phyloP scores from a whole-genome alignment of 257 asterid species.

The Solanum tacnaense region DNA sequence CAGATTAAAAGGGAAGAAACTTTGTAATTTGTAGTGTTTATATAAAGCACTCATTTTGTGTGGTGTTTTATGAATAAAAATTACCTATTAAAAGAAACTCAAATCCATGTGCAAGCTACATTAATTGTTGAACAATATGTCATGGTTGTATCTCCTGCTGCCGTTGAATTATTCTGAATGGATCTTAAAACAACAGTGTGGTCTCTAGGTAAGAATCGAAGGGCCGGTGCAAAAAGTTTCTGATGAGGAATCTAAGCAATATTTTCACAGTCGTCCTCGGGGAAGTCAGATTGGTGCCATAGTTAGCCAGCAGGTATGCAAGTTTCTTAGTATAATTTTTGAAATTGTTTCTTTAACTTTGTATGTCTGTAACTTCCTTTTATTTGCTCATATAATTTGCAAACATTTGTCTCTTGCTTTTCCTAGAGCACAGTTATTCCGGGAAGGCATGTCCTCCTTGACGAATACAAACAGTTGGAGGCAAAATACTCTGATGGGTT shows the following conservation, averaged over 20 bases:
- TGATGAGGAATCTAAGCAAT: conserved; percentile 37
- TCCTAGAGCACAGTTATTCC: conserved; percentile 30
- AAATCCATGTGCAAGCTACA: not conserved
- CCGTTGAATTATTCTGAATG: not conserved
- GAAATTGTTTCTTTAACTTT: not conserved
- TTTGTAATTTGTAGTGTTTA: not conserved
- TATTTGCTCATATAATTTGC: not conserved
- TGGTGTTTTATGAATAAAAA: not conserved
- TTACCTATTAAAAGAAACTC: not conserved
- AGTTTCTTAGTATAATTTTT: not conserved
- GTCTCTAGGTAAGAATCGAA: conserved; percentile 38
- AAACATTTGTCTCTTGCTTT: not conserved
- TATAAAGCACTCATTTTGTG: not conserved
- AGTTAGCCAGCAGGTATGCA: conserved; percentile 30
- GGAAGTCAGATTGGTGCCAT: conserved; percentile 44
- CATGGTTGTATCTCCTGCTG: not conserved
- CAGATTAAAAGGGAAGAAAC: not conserved
- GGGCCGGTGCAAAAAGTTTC: conserved; percentile 42
- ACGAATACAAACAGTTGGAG: conserved; percentile 23
- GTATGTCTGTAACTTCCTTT: not conserved
- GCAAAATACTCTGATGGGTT: conserved; percentile 30
- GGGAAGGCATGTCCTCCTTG: conserved; percentile 21
- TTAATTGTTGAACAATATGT: not conserved
- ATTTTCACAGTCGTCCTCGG: conserved; percentile 40
- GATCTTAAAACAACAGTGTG: not conserved